These are phyloP conservation scores for Rhododendron molle DNA, from an alignment of 148 eudicot species.

Conservation along the genomic window DNA sequence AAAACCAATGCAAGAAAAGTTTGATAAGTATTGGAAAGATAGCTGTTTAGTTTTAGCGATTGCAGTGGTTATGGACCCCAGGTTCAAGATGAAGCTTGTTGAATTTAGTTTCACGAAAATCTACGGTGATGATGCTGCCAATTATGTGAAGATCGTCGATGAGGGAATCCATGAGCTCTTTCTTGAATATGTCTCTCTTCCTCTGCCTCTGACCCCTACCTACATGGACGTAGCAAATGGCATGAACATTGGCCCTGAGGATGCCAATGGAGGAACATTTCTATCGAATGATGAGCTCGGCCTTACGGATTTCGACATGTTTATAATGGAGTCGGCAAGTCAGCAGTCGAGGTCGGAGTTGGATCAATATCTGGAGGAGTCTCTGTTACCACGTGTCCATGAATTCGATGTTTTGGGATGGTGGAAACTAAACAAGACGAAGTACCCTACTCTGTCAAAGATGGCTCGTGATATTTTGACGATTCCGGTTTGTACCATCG, in stretches of 20 bases:
- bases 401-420: slow-evolving; percentile 91
- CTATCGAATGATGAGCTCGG: slow-evolving; percentile 48
- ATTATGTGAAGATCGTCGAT: slow-evolving; percentile 52
- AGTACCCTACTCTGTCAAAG: slow-evolving; percentile 89
- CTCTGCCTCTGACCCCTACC: slow-evolving; percentile 38
- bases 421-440: slow-evolving; percentile 83
- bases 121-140: slow-evolving; percentile 65
- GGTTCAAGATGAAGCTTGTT: slow-evolving; percentile 93
- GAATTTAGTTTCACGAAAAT: slow-evolving; percentile 84
- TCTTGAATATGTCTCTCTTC: slow-evolving; percentile 59
- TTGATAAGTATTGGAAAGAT: slow-evolving; percentile 68
- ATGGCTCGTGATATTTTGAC: slow-evolving; percentile 87
- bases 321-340: slow-evolving; percentile 75
- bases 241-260: slow-evolving; percentile 33
- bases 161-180: slow-evolving; percentile 85
- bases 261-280: slow-evolving; percentile 28
- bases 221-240: slow-evolving; percentile 37
- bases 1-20: slow-evolving; percentile 59
- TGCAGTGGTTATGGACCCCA: slow-evolving; percentile 87
- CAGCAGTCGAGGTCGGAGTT: slow-evolving; percentile 74
- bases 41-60: slow-evolving; percentile 64
- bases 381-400: slow-evolving; percentile 69
- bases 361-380: slow-evolving; percentile 93
- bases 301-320: slow-evolving; percentile 75
- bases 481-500: slow-evolving; percentile 59